Base-by-base conservation (phyloP, 1,284 basidiomycete species). In the Apiotrichum siamense region DNA sequence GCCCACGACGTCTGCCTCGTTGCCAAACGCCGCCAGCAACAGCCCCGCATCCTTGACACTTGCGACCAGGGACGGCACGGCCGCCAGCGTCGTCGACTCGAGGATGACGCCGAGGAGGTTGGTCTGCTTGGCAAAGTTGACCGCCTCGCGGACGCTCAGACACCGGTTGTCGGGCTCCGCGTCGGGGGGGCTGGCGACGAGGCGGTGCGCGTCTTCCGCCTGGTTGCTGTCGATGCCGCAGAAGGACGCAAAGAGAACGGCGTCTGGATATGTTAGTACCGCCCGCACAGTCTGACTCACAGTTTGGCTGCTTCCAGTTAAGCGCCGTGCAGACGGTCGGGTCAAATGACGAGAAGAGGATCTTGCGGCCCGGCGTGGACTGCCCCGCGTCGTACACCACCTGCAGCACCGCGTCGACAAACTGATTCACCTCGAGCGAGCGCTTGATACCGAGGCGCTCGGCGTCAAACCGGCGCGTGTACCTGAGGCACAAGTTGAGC, bases 221-320 rank as follows among this genome's bases (percentile, higher is more conserved):
- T 57, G 53, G 29, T 47, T 24, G 7, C 73, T 67, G 32, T 78
- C 76, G 52, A 85, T 81, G 38, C 91, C 90, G 70, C 92, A 96
- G 65, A 84, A 83, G 12, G 87, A 87, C 9, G 86, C 85, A 70
- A 97, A 89, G 76, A 98, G 96, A 26, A 98, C 94, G 47, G 96
- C 91, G 78, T 97, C 90, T 92, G 35, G 50, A 4, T 5, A n/a
- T 52, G 49, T 42, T 44, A 39, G 72, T 81, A 70, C n/a, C n/a
- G n/a, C n/a, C n/a, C n/a, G n/a, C n/a, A n/a, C n/a, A n/a, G n/a
- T n/a, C n/a, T n/a, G 74, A 87, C 90, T 65, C 54, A 70, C 71
- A 97, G 72, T 98, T 98, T 17, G 96, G 96, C 75, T 99, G 96
- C 75, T 99, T 99, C 93, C 96, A 97, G 72, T 98, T 97, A 50